Conservation (phyloP, 306 rosid genomes). For the Inga leiocalycina region DNA sequence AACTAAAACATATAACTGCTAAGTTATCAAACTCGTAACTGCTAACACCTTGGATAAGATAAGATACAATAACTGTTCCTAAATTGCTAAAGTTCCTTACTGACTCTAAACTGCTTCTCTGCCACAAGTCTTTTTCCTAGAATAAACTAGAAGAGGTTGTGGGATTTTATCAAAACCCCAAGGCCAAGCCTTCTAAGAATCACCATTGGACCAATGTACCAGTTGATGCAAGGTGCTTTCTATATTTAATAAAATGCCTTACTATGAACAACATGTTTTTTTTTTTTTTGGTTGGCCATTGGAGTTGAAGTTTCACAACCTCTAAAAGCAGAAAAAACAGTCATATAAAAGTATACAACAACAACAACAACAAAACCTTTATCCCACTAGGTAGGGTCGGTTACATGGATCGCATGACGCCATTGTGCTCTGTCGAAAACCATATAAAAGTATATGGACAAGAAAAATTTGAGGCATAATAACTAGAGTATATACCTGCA, state of each 20-base stretch:
- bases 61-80: no score
- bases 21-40: no score
- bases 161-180: background rate
- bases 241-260: background rate
- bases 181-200: background rate
- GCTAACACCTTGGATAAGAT: no score
- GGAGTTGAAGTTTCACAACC: background rate
- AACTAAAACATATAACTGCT: no score
- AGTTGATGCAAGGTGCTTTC: background rate
- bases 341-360: background rate
- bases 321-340: background rate
- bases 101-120: no score
- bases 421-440: no score
- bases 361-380: no score
- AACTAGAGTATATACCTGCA: slow-evolving; percentile 61
- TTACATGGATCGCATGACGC: no score
- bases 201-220: background rate
- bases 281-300: background rate
- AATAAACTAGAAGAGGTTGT: no score
- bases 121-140: no score
- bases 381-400: no score
- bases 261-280: background rate
- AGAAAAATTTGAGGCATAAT: slow-evolving; percentile 17
- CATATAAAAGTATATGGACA: background rate
- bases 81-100: no score